Evolutionary conservation across 2,329 filamentous ascomycete species (phyloP).

Genomic region (Hortaea sp.): DNA sequence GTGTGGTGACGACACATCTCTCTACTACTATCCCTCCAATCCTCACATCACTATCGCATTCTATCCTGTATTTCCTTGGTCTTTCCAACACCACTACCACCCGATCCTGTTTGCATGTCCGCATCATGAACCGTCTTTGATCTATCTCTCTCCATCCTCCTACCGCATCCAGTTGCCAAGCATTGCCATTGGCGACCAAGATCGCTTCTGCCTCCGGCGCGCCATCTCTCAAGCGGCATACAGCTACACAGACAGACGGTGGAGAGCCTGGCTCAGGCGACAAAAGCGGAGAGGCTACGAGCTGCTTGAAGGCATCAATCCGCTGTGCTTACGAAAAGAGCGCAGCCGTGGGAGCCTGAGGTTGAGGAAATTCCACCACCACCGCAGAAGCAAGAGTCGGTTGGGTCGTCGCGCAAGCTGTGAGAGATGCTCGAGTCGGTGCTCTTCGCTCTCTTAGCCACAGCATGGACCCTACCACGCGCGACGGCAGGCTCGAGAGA

Average conservation of each 20-base stretch:
- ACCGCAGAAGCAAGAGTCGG: neutral
- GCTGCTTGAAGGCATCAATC: neutral
- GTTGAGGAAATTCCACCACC: neutral
- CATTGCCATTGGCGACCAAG: neutral
- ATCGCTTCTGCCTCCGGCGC: neutral
- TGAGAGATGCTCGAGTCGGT: neutral
- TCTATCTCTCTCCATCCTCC: too few species aligned
- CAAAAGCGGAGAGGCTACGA: neutral
- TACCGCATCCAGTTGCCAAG: neutral
- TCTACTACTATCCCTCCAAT: too few species aligned
- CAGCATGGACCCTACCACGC: too few species aligned
- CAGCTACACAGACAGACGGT: neutral
- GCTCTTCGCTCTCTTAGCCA: neutral
- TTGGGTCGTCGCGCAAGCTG: neutral
- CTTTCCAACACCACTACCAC: too few species aligned
- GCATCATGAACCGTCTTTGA: too few species aligned
- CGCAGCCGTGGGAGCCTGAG: neutral
- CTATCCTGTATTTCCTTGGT: too few species aligned
- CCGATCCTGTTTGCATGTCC: too few species aligned
- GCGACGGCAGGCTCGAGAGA: too few species aligned
- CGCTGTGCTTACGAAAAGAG: neutral
- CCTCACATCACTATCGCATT: too few species aligned
- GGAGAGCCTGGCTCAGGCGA: neutral
- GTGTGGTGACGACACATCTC: too few species aligned
- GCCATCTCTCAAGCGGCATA: neutral